Evolutionary conservation across 768 basidiomycete species (phyloP).

Genomic region (Mrakia frigida): DNA sequence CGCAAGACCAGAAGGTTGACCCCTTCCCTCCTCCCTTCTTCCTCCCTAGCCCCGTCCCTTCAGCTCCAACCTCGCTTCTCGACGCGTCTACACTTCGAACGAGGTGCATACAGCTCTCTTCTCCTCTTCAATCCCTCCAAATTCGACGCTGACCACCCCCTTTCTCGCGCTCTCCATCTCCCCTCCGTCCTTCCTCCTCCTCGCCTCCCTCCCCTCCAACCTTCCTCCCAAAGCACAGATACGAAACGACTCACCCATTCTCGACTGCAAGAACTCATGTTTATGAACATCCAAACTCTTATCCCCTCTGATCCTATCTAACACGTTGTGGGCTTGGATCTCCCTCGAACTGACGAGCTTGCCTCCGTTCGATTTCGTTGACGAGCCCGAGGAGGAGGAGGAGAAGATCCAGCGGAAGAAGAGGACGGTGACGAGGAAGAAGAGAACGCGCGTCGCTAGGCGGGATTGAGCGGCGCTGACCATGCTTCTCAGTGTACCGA

Average conservation of each 20-base stretch:
- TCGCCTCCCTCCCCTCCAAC: neutral
- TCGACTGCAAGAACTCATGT: constrained; percentile 77
- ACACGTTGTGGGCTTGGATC: constrained; percentile 57
- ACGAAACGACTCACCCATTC: constrained; percentile 48
- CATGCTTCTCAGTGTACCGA: no score
- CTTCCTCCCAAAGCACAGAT: neutral
- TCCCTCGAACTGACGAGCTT: constrained; percentile 40
- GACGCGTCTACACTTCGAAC: no score
- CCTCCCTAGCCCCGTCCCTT: no score
- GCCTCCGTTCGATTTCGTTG: constrained; percentile 27
- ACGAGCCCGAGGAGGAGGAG: constrained; percentile 39
- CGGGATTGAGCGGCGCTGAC: constrained; percentile 15
- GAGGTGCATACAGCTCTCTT: no score
- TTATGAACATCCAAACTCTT: constrained; percentile 81
- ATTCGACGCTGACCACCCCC: no score
- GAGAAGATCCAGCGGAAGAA: constrained; percentile 42
- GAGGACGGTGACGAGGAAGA: constrained; percentile 29
- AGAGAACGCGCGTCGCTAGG: constrained; percentile 2
- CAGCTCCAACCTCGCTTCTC: no score
- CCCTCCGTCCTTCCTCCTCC: neutral
- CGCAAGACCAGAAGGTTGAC: no score
- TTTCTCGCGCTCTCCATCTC: no score
- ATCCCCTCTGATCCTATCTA: constrained; percentile 62
- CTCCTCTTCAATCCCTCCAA: no score
- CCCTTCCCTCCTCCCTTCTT: no score